These are phyloP conservation scores for Salix exigua DNA, from an alignment of 345 rosid species.

Conservation along the genomic window DNA sequence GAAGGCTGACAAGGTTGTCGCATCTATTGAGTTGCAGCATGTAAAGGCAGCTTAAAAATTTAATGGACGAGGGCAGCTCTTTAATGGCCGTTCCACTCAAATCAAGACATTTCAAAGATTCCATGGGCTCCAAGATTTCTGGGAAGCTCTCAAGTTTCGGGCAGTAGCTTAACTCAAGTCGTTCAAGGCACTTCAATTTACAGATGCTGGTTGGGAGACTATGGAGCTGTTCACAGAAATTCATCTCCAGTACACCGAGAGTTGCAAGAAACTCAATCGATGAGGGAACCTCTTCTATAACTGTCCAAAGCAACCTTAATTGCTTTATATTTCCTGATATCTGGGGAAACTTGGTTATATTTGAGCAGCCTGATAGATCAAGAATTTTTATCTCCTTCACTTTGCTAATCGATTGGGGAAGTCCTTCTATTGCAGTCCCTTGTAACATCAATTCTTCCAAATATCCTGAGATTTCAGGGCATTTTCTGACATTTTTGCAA, in stretches of 20 bases:
- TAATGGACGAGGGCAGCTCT: constrained; percentile 1
- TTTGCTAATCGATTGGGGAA: no score
- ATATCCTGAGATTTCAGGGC: not conserved
- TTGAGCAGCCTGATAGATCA: not conserved
- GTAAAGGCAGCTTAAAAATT: not conserved
- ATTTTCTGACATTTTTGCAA: not conserved
- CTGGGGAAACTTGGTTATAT: not conserved
- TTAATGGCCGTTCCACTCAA: not conserved
- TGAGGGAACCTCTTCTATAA: not conserved
- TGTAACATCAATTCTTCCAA: no score
- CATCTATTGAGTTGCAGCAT: not conserved
- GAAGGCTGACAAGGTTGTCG: no score
- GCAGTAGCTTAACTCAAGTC: not conserved
- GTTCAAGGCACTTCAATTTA: not conserved
- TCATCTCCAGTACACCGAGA: not conserved
- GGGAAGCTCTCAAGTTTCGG: not conserved
- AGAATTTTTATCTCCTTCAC: not conserved
- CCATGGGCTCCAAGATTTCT: constrained; percentile 3
- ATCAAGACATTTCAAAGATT: not conserved
- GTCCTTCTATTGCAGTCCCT: no score
- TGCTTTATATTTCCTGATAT: not conserved
- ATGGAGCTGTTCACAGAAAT: not conserved
- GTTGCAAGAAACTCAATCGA: not conserved
- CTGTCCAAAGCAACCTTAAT: not conserved
- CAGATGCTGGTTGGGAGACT: constrained; percentile 1